Conservation (phyloP, 768 basidiomycete species). For the Leccinum truebloodii region DNA sequence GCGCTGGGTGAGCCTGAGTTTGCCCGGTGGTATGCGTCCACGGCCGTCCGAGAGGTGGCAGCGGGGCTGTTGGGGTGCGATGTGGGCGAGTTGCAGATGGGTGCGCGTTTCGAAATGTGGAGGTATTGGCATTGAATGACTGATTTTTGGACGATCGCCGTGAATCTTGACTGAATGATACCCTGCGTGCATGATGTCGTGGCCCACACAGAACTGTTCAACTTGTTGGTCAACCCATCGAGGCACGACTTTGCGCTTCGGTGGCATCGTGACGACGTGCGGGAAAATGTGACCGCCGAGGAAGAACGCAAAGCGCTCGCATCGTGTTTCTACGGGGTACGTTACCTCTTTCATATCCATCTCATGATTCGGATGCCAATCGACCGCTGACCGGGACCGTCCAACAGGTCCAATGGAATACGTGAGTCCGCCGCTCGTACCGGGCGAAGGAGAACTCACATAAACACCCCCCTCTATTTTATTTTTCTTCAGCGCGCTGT, state of each 20-base stretch:
- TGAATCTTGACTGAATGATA: background rate
- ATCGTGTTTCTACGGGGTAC: constrained; percentile 66
- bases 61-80: constrained; percentile 54
- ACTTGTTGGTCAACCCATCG: constrained; percentile 70
- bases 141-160: too few species aligned
- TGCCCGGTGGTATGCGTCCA: constrained; percentile 66
- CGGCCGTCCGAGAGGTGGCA: constrained; percentile 44
- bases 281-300: constrained; percentile 52
- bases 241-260: constrained; percentile 67
- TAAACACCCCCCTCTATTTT: background rate
- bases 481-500: constrained; percentile 53
- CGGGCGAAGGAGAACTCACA: background rate
- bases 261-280: constrained; percentile 81
- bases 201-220: constrained; percentile 58
- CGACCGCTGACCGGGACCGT: background rate
- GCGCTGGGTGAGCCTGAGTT: constrained; percentile 62
- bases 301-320: constrained; percentile 61
- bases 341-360: background rate
- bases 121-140: background rate
- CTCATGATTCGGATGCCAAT: background rate
- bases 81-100: constrained; percentile 66
- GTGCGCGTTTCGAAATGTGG: constrained; percentile 42
- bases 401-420: constrained; percentile 76
- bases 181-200: background rate
- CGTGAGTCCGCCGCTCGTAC: constrained; percentile 43